Base-by-base conservation (phyloP, 768 basidiomycete genomes). In the Pisolithus sp. region DNA sequence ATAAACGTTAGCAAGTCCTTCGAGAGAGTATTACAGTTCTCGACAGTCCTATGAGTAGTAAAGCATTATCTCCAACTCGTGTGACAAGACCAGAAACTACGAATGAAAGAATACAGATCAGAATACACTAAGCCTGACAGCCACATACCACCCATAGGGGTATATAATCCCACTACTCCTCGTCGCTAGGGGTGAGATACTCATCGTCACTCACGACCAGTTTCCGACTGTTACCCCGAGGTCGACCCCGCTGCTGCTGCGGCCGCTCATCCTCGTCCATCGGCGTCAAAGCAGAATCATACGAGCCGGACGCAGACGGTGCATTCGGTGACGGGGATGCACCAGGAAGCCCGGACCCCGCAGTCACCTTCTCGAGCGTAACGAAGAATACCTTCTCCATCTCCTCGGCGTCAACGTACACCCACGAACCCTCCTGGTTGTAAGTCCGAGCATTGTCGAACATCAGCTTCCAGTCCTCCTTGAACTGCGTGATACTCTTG, bases 351-450 rank as follows among this genome's bases (percentile, higher is more conserved):
- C 85, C 86, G 39, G 80, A 83, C 20, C 85, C 86, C 13, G 70
- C 73, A 42, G 86, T 83, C 47, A 74, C 69, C 34, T 79, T 79
- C 40, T 82, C 77, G 61, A 85, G 91, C 8, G 84, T 73, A 24
- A 81, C 74, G 53, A 87, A 78, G 65, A 94, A 93, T 46, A 85
- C 83, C 63, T 87, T 89, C 71, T 95, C 88, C 88, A 94, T 91
- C 72, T 92, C 89, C 46, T 91, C 88, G 7, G 95, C 93, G 55
- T 95, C 92, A 54, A 88, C 76, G 68, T 93, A 95, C 36, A 96
- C 93, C 88, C 90, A 92, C 0, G 92, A 94, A 2, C 88, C 92
- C 68, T 95, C 92, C 67, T 88, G 85, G 66, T 97, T 97, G 75
- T 92, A 98, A 41, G 82, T 88, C 60, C 89, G 79, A 5, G 95